A percentile compares a stretch with the other conserved stretches of the same genome.
Evolutionary conservation across 495 filamentous ascomycete genomes (phyloP).

Genomic region (Daldinia childiae): DNA sequence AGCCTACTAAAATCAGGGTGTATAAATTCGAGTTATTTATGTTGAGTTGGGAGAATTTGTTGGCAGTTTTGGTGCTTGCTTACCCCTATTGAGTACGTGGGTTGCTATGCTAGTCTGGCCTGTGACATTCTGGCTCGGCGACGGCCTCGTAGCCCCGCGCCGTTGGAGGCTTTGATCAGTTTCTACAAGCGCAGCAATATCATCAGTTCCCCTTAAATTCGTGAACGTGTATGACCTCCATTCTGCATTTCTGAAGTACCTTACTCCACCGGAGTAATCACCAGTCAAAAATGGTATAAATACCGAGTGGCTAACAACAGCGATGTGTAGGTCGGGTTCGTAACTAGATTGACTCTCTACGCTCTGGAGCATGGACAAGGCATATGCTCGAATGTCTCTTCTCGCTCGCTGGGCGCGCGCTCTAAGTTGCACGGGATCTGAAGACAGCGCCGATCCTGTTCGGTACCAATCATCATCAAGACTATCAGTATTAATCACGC

Average conservation of each 20-base stretch:
- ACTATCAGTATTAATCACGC: slow-evolving; percentile 58
- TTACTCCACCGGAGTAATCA: neutral
- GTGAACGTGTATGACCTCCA: slow-evolving; percentile 2
- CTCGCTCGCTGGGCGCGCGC: neutral
- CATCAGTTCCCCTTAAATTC: neutral
- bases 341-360: too few species aligned
- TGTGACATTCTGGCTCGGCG: too few species aligned
- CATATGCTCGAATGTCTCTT: neutral
- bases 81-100: too few species aligned
- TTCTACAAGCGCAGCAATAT: neutral
- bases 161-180: neutral
- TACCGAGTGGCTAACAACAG: neutral
- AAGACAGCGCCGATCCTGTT: neutral
- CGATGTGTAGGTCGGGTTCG: neutral
- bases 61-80: too few species aligned
- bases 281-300: neutral
- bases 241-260: neutral
- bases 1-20: too few species aligned
- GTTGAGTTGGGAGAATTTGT: too few species aligned
- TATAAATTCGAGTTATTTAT: too few species aligned
- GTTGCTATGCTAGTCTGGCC: too few species aligned
- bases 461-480: neutral
- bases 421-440: neutral
- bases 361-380: neutral
- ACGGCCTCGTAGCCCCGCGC: neutral